Percentiles rank a stretch among this genome's conserved stretches.
Evolutionary conservation across 2,329 filamentous ascomycete species (phyloP).

Genomic region (Fonsecaea nubica): DNA sequence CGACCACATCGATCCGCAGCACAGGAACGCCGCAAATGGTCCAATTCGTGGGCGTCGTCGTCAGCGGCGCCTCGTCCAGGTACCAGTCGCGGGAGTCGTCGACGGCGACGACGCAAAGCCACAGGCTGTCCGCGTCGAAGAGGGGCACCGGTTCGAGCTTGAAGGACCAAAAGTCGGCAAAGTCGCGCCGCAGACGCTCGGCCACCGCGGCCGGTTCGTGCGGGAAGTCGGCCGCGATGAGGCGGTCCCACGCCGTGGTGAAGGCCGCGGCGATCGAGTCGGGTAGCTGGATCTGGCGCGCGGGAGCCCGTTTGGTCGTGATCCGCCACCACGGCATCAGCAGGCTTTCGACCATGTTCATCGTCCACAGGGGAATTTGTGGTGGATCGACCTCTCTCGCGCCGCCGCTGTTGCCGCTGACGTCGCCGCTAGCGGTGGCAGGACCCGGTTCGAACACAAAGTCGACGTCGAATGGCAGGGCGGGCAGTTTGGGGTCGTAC

Average conservation of each 20-base stretch:
- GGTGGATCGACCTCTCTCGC: neutral
- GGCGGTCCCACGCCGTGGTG: neutral
- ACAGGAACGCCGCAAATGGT: neutral
- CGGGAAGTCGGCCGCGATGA: neutral
- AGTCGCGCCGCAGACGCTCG: neutral
- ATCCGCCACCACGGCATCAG: constrained; percentile 3
- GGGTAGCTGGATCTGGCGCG: neutral
- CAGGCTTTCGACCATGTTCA: neutral
- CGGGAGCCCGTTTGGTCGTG: neutral
- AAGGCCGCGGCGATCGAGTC: neutral
- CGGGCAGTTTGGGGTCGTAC: constrained; percentile 1
- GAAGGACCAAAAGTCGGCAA: neutral
- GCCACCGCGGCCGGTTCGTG: neutral
- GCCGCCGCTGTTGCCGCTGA: neutral
- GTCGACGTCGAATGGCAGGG: neutral
- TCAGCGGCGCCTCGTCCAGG: neutral
- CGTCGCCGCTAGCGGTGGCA: no score
- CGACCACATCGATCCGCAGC: neutral
- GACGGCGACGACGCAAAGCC: neutral
- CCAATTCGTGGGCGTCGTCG: neutral
- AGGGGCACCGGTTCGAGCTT: neutral
- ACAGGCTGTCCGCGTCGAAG: neutral
- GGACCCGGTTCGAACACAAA: neutral
- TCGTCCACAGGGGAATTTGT: neutral
- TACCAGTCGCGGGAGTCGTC: constrained; percentile 3